Evolutionary conservation across 306 rosid genomes (phyloP).

Genomic region (Rosa chinensis): DNA sequence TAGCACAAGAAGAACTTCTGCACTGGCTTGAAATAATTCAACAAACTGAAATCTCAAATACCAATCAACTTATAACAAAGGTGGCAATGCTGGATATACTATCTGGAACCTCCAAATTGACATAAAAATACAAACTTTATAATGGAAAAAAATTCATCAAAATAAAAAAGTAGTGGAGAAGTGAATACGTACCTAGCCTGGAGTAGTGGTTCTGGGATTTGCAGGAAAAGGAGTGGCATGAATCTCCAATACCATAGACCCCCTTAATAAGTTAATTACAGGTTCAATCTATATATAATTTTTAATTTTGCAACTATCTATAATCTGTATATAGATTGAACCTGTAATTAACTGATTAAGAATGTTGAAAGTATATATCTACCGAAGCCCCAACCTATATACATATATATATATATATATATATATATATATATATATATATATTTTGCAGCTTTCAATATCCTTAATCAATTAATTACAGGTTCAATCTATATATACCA

Average conservation of each 20-base stretch:
- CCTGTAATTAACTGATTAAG: too few species aligned
- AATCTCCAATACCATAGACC: slow-evolving; percentile 86
- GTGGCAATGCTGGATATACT: neutral
- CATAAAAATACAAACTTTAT: neutral
- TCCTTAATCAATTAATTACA: too few species aligned
- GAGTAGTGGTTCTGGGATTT: slow-evolving; percentile 50
- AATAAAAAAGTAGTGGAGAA: neutral
- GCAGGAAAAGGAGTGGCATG: slow-evolving; percentile 45
- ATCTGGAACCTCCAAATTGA: neutral
- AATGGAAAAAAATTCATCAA: neutral
- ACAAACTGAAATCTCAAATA: neutral
- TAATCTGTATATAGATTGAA: too few species aligned
- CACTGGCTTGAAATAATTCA: neutral
- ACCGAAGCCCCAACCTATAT: too few species aligned
- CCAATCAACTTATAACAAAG: neutral
- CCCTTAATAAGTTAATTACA: slow-evolving; percentile 26
- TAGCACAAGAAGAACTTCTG: too few species aligned
- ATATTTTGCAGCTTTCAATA: too few species aligned
- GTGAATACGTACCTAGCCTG: slow-evolving; percentile 63
- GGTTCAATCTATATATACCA: too few species aligned
- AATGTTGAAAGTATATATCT: too few species aligned
- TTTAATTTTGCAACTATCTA: slow-evolving; percentile 35
- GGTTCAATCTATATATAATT: too few species aligned
- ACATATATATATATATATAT: too few species aligned
- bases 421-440: too few species aligned